Base-by-base conservation (phyloP, 805 yeast genomes). In the Sugiyamaella qingdaonensis region DNA sequence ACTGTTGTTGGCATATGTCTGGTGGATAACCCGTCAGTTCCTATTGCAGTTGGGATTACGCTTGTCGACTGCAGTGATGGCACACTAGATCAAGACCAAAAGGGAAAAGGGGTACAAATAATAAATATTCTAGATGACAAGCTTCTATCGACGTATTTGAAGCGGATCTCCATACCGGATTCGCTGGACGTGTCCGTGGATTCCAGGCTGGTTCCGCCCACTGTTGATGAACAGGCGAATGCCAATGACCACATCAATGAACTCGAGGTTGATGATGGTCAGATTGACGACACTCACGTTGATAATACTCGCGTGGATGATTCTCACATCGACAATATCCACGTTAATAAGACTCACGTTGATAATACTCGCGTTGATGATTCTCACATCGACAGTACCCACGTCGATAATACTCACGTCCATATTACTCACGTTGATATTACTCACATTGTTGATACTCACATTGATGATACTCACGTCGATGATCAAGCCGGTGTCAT, bases 51-150 rank as follows among this genome's bases (percentile, higher is more conserved):
- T 27, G 97, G 97, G 1, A 64, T 75, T 10, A 80, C 86, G 55
- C 59, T 69, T 37, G 70, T 39, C 63, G 73, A 49, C 47, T 52
- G 59, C 32, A 27, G 41, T 4, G 39, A 45, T 19, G 53, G 57
- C 10, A 36, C 57, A 2, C 52, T 58, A 2, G 85, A 80, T 1
- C 68, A 77, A n/a, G 90, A 89, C 0, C 73, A 78, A 13, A 76
- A 77, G 13, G 99, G 98, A 10, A 80, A 86, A 31, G 96, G 94
- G 0, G 95, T 91, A 0, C 75, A 78, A 46, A 72, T 89, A 3
- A 60, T 81, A n/a, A 96, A 89, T 61, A 76, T 76, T 32, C 66
- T 78, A 14, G 85, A 80, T 2, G 99, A 92, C 65, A 80, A 78
- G 50, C 71, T 92, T 48, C 78, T 73, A 47, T 71, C 71, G 34